phyloP scores from a whole-genome alignment of 2,329 filamentous ascomycete species.

The Sclerotiophoma versabilis region DNA sequence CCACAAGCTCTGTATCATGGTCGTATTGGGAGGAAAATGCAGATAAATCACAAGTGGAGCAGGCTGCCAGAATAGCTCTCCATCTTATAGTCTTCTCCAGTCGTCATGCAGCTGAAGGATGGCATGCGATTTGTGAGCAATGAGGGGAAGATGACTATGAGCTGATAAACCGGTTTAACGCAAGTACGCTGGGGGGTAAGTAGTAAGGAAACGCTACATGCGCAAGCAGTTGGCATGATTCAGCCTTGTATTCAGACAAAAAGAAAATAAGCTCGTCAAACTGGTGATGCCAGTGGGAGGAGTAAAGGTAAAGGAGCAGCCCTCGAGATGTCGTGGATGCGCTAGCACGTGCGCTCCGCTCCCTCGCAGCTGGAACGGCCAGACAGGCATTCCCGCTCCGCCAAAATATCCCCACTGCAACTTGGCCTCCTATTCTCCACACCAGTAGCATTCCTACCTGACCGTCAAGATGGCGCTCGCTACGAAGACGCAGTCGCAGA shows the following conservation, averaged over 20 bases:
- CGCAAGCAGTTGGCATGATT: neutral
- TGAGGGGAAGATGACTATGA: constrained; percentile 11
- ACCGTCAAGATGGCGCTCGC: constrained; percentile 66
- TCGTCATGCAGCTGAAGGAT: neutral
- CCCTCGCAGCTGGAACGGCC: constrained; percentile 19
- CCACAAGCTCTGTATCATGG: neutral
- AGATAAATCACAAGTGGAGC: neutral
- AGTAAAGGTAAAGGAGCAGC: neutral
- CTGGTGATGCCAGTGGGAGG: neutral
- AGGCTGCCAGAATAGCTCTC: neutral
- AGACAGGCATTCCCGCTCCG: constrained; percentile 35
- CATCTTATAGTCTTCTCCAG: neutral
- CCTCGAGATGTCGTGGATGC: neutral
- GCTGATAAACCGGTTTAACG: neutral
- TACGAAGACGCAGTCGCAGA: constrained; percentile 92
- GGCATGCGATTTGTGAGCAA: constrained; percentile 3
- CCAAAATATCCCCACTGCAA: constrained; percentile 41
- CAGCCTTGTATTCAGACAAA: neutral
- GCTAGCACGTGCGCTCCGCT: constrained; percentile 13
- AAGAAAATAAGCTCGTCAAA: too few relatives aligned
- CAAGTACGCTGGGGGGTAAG: neutral
- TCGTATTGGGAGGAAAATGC: neutral
- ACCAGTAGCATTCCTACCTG: constrained; percentile 27
- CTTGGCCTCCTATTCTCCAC: constrained; percentile 36
- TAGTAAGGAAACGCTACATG: neutral